Evolutionary conservation across 2,329 filamentous ascomycete genomes (phyloP).

Genomic region (Aplosporella prunicola): DNA sequence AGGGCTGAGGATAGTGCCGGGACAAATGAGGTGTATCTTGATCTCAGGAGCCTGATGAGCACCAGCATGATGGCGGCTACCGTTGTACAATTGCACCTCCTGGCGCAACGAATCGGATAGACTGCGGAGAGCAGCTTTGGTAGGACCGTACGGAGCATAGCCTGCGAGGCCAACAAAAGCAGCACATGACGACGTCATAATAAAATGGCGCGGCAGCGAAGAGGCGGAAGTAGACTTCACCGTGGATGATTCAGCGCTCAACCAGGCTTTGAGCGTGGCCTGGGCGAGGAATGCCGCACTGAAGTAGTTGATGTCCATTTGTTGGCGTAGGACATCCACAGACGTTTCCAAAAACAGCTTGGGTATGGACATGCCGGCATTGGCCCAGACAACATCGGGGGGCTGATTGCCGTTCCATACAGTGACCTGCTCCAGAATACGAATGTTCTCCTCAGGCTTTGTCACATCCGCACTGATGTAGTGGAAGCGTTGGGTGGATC

Average conservation of each 20-base stretch:
- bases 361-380: constrained; percentile 67
- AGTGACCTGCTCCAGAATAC: constrained; percentile 61
- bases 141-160: constrained; percentile 73
- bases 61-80: constrained; percentile 36
- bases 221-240: too few species aligned
- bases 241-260: not conserved
- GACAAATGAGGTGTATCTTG: constrained; percentile 71
- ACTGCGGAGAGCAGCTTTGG: constrained; percentile 75
- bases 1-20: constrained; percentile 70
- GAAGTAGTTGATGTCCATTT: constrained; percentile 93
- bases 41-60: constrained; percentile 45
- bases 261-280: constrained; percentile 65
- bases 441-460: constrained; percentile 55
- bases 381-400: constrained; percentile 85
- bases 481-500: constrained; percentile 67
- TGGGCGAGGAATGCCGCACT: constrained; percentile 79
- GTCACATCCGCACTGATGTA: constrained; percentile 78
- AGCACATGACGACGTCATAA: constrained; percentile 73
- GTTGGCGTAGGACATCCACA: constrained; percentile 54
- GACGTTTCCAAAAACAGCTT: constrained; percentile 69
- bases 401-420: constrained; percentile 65
- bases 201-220: constrained; percentile 60
- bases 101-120: constrained; percentile 76
- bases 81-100: constrained; percentile 80
- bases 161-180: constrained; percentile 71